These are phyloP conservation scores for Pythium coloratum DNA, from an alignment of 352 stramenopile genomes.

Conservation along the genomic window DNA sequence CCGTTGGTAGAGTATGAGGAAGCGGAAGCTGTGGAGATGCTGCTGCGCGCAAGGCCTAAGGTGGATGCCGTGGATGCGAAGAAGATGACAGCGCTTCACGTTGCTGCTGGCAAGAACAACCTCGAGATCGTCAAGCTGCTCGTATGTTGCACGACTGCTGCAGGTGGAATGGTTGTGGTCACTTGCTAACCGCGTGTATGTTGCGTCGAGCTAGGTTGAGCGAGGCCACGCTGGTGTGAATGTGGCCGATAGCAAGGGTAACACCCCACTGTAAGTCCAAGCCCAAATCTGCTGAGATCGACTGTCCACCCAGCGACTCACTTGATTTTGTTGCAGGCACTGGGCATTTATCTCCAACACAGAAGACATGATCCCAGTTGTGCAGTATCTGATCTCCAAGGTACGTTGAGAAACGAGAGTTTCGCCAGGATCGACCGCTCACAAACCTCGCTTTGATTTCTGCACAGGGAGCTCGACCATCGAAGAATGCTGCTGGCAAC, in stretches of 20 bases:
- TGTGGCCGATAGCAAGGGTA: slow-evolving; percentile 61
- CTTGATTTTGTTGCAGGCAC: slow-evolving; percentile 36
- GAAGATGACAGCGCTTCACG: slow-evolving; percentile 76
- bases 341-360: slow-evolving; percentile 70
- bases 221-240: slow-evolving; percentile 60
- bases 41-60: slow-evolving; percentile 61
- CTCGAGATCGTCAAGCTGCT: slow-evolving; percentile 58
- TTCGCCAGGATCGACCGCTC: not conserved
- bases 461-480: slow-evolving; percentile 55
- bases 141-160: slow-evolving; percentile 21
- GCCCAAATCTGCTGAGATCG: too few species aligned
- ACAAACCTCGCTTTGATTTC: not conserved
- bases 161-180: not conserved
- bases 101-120: slow-evolving; percentile 65
- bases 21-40: slow-evolving; percentile 52
- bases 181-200: not conserved
- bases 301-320: not conserved
- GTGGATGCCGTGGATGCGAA: slow-evolving; percentile 63
- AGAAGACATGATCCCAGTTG: slow-evolving; percentile 41
- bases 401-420: slow-evolving; percentile 16
- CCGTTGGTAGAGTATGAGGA: slow-evolving; percentile 61
- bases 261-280: slow-evolving; percentile 59
- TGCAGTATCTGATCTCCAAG: slow-evolving; percentile 64
- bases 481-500: slow-evolving; percentile 59
- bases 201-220: slow-evolving; percentile 36